phyloP scores from a whole-genome alignment of 2,329 filamentous ascomycete genomes.

The Fusarium nurragi region DNA sequence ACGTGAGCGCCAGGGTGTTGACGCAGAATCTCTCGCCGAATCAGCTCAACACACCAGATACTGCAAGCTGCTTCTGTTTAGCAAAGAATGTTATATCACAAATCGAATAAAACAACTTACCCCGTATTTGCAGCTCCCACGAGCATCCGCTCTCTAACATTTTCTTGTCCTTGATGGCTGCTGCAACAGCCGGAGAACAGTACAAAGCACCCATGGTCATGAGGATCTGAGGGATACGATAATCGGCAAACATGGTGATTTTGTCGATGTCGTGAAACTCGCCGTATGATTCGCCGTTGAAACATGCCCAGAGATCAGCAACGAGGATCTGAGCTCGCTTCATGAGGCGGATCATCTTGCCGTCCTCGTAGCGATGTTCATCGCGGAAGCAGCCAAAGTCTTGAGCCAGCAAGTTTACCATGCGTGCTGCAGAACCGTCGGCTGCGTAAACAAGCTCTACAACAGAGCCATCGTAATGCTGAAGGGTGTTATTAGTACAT shows the following conservation, averaged over 20 bases:
- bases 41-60: slow-evolving; percentile 95
- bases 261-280: slow-evolving; percentile 90
- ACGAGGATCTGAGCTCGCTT: slow-evolving; percentile 97
- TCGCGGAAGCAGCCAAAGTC: slow-evolving; percentile 90
- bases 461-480: slow-evolving; percentile 82
- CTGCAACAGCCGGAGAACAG: slow-evolving; percentile 83
- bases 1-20: slow-evolving; percentile 75
- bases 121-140: slow-evolving; percentile 90
- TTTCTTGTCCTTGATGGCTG: slow-evolving; percentile 71
- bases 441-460: slow-evolving; percentile 77
- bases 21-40: slow-evolving; percentile 80
- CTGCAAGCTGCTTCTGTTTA: slow-evolving; percentile 71
- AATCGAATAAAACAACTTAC: slow-evolving; percentile 51
- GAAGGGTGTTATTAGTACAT: slow-evolving; percentile 22
- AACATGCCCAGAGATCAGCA: slow-evolving; percentile 96
- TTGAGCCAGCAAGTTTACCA: slow-evolving; percentile 86
- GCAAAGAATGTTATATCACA: not conserved
- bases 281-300: slow-evolving; percentile 82
- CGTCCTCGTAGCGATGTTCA: slow-evolving; percentile 77
- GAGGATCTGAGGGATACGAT: slow-evolving; percentile 93
- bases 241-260: slow-evolving; percentile 99
- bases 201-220: slow-evolving; percentile 82
- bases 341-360: slow-evolving; percentile 78
- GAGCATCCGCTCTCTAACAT: slow-evolving; percentile 74
- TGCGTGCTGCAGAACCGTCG: slow-evolving; percentile 78